These are phyloP conservation scores for Aspergillus terreus DNA, from an alignment of 2,329 filamentous ascomycete genomes.

Conservation along the genomic window DNA sequence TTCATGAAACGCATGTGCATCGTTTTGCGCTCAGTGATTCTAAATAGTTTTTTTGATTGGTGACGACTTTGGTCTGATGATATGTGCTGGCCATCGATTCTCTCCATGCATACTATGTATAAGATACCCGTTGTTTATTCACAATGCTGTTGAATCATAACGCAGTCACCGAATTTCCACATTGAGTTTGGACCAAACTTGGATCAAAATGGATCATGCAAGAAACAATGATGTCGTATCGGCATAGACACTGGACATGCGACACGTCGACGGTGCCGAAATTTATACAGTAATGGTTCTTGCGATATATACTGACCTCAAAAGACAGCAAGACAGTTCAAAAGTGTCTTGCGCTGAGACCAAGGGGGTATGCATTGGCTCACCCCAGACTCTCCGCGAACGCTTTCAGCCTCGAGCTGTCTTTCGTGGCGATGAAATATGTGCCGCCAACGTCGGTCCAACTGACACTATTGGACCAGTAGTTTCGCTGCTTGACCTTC, in stretches of 20 bases:
- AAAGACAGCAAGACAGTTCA: neutral
- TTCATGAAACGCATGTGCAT: conserved; percentile 27
- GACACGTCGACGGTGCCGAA: conserved; percentile 1
- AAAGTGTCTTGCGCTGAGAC: neutral
- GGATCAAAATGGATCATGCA: conserved; percentile 1
- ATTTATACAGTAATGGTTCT: conserved; percentile 1
- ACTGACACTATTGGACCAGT: conserved; percentile 70
- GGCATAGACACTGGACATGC: neutral
- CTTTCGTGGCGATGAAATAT: conserved; percentile 86
- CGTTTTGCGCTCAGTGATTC: neutral
- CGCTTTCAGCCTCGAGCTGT: conserved; percentile 51
- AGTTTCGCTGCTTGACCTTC: conserved; percentile 68
- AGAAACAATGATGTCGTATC: neutral
- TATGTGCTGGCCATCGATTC: neutral
- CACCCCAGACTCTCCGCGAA: conserved; percentile 42
- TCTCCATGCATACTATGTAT: conserved; percentile 6
- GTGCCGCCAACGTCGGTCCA: conserved; percentile 83
- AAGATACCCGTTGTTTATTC: conserved; percentile 9
- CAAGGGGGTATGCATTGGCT: conserved; percentile 4
- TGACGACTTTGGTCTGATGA: neutral
- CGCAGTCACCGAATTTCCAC: neutral
- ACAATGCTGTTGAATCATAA: conserved; percentile 5
- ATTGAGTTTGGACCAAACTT: conserved; percentile 1
- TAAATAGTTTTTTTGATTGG: neutral
- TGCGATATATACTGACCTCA: conserved; percentile 2